Percentiles rank a stretch among this genome's conserved stretches.
Evolutionary conservation across 2,329 filamentous ascomycete species (phyloP).

Genomic region (Lasiodiplodia gonubiensis): DNA sequence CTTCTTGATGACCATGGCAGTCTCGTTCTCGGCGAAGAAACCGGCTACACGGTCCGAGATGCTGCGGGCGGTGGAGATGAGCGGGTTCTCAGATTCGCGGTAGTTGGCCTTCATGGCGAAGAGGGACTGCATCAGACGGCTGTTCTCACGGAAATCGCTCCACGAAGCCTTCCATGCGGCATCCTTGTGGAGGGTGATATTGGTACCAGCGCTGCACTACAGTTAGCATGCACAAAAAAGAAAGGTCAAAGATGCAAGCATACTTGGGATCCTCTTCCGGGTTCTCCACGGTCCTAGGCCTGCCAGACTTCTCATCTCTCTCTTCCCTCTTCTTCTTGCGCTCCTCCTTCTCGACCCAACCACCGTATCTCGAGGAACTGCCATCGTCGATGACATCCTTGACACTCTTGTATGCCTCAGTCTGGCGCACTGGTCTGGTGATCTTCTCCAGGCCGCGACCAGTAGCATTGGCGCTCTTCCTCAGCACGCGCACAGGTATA

Average conservation of each 20-base stretch:
- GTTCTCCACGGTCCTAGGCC: slow-evolving; percentile 44
- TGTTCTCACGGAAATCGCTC: slow-evolving; percentile 91
- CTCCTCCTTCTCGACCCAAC: slow-evolving; percentile 97
- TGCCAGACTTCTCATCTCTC: slow-evolving; percentile 62
- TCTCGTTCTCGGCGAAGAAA: slow-evolving; percentile 99
- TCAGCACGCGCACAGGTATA: slow-evolving; percentile 85
- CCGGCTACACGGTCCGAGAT: slow-evolving; percentile 92
- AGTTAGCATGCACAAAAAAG: slow-evolving; percentile 40
- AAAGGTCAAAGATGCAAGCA: slow-evolving; percentile 46
- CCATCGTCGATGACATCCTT: slow-evolving; percentile 97
- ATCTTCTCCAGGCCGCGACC: slow-evolving; percentile 89
- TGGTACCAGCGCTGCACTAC: slow-evolving; percentile 78
- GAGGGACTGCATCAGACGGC: slow-evolving; percentile 83
- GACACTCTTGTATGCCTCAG: slow-evolving; percentile 89
- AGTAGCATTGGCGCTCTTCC: slow-evolving; percentile 83
- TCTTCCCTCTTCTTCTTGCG: slow-evolving; percentile 78
- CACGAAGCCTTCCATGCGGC: slow-evolving; percentile 98
- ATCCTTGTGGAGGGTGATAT: slow-evolving; percentile 95
- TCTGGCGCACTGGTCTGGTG: slow-evolving; percentile 92
- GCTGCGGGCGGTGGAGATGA: slow-evolving; percentile 89
- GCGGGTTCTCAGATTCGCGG: slow-evolving; percentile 95
- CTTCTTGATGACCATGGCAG: slow-evolving; percentile 95
- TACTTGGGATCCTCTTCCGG: slow-evolving; percentile 61
- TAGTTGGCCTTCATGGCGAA: slow-evolving; percentile 87
- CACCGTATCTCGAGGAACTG: slow-evolving; percentile 92